A percentile compares a stretch with the other conserved stretches of the same genome.
These are phyloP conservation scores for Erodium maritimum DNA, from an alignment of 345 rosid genomes.

Conservation along the genomic window DNA sequence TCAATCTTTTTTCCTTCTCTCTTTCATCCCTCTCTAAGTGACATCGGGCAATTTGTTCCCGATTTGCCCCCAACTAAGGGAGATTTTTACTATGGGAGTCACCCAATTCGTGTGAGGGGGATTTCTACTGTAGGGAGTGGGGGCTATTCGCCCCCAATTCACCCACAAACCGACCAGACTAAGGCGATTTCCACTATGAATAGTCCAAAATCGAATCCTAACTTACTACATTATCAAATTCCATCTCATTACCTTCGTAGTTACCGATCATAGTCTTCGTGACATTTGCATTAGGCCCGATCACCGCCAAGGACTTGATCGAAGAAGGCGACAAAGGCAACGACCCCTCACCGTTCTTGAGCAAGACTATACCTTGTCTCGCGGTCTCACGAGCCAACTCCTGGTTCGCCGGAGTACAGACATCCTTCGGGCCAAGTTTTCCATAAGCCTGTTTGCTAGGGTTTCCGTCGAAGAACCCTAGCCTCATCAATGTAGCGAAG, in stretches of 20 bases:
- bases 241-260: conserved; percentile 49
- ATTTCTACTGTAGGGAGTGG: too few species aligned
- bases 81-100: too few species aligned
- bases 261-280: conserved; percentile 95
- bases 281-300: conserved; percentile 90
- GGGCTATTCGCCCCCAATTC: too few species aligned
- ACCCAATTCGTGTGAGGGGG: too few species aligned
- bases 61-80: too few species aligned
- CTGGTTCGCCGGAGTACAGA: conserved; percentile 56
- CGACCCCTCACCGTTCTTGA: conserved; percentile 47
- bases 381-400: conserved; percentile 83
- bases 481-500: conserved; percentile 72
- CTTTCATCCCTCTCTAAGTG: too few species aligned
- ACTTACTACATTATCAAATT: too few species aligned
- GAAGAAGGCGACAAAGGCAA: conserved; percentile 56
- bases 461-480: conserved; percentile 89
- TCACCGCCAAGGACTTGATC: conserved; percentile 58
- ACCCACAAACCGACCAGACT: too few species aligned
- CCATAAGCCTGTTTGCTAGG: conserved; percentile 69
- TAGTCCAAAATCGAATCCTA: too few species aligned
- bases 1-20: too few species aligned
- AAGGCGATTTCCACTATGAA: too few species aligned
- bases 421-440: conserved; percentile 66
- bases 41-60: too few species aligned
- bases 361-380: conserved; percentile 87